These are phyloP conservation scores for Speleostelium caveatum DNA, from an alignment of 78 protist genomes.

Conservation along the genomic window DNA sequence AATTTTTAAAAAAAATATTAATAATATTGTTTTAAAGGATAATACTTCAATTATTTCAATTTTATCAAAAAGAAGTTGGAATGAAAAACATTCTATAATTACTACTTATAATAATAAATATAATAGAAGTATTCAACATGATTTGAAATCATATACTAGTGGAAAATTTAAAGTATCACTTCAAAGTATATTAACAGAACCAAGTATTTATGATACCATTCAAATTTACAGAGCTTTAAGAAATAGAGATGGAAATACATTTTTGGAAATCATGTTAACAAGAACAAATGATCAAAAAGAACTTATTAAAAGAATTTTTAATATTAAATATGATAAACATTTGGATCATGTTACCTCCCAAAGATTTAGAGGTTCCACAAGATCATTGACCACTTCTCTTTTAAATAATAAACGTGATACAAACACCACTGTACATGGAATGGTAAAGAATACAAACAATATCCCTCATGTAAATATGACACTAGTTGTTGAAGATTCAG, in stretches of 20 bases:
- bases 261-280: conserved; percentile 25
- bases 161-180: not conserved
- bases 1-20: too few relatives aligned
- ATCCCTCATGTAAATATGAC: too few relatives aligned
- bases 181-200: not conserved
- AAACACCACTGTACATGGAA: too few relatives aligned
- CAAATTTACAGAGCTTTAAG: not conserved
- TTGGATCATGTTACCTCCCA: too few relatives aligned
- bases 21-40: too few relatives aligned
- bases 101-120: not conserved
- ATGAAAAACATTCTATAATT: not conserved
- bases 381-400: too few relatives aligned
- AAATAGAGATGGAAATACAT: not conserved
- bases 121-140: not conserved
- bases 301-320: conserved; percentile 1
- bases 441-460: too few relatives aligned
- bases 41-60: conserved; percentile 4
- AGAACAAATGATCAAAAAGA: conserved; percentile 43
- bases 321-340: not conserved
- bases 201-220: conserved; percentile 11
- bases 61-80: not conserved
- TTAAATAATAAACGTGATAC: too few relatives aligned
- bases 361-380: too few relatives aligned
- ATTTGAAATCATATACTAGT: not conserved
- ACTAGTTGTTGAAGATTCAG: conserved; percentile 9